Evolutionary conservation across 176 grass and related monocot genomes (phyloP).

Genomic region (Eremochloa ophiuroides): DNA sequence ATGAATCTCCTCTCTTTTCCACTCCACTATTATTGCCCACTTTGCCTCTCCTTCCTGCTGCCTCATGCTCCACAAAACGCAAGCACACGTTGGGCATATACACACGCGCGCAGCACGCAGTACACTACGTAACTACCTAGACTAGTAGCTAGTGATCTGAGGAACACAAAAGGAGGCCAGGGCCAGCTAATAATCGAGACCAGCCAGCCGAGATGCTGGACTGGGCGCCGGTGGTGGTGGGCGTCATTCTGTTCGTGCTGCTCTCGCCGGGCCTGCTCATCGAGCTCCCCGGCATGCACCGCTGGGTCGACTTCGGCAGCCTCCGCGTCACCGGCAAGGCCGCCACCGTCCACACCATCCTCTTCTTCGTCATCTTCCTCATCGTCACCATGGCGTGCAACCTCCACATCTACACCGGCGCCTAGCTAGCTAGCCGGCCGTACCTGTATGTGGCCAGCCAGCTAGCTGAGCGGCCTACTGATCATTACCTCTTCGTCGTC

Average conservation of each 20-base stretch:
- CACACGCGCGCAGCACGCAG: background rate
- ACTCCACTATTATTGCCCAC: too few species aligned
- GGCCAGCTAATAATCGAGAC: too few species aligned
- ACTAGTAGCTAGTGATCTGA: background rate
- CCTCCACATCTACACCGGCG: conserved; percentile 50
- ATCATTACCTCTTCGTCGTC: too few species aligned
- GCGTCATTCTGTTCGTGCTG: conserved; percentile 63
- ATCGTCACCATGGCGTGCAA: conserved; percentile 52
- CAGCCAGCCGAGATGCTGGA: conserved; percentile 57
- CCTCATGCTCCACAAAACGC: background rate
- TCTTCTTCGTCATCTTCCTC: conserved; percentile 70
- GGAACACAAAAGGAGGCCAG: background rate
- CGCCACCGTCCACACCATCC: conserved; percentile 53
- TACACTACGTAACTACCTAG: background rate
- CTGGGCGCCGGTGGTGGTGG: conserved; percentile 71
- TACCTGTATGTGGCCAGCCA: too few species aligned
- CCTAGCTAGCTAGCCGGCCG: background rate
- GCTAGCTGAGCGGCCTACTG: too few species aligned
- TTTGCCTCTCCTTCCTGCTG: background rate
- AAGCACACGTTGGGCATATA: background rate
- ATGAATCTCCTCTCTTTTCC: background rate
- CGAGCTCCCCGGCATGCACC: conserved; percentile 56
- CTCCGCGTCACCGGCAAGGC: conserved; percentile 61
- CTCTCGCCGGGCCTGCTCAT: conserved; percentile 67
- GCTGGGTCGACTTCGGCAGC: conserved; percentile 59